Conservation (phyloP, 108 stramenopile genomes). For the Conticribra guillardii region DNA sequence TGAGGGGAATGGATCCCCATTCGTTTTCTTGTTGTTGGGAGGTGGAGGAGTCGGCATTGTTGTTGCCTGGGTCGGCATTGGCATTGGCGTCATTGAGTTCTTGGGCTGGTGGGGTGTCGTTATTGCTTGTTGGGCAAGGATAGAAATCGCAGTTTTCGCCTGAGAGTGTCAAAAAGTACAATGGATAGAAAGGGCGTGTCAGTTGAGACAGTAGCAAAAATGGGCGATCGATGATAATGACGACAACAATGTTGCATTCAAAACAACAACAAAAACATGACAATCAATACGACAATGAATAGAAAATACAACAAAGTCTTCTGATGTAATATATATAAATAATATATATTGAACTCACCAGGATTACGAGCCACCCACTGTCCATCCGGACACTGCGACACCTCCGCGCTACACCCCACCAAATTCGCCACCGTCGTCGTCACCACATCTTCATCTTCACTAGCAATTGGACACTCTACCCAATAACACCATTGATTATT, state of each 20-base stretch:
- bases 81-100: conserved; percentile 7
- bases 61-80: neutral
- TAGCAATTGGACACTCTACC: conserved; percentile 22
- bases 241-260: no score
- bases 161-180: conserved; percentile 11
- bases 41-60: neutral
- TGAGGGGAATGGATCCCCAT: conserved; percentile 31
- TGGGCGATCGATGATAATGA: no score
- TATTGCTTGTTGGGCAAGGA: conserved; percentile 29
- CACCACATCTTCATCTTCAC: neutral
- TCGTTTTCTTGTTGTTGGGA: no score
- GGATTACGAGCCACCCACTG: conserved; percentile 21
- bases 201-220: no score
- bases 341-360: no score
- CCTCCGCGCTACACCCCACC: conserved; percentile 40
- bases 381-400: conserved; percentile 33
- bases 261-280: no score
- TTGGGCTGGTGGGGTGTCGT: no score
- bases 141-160: conserved; percentile 50
- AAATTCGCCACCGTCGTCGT: conserved; percentile 17
- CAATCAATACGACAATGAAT: no score
- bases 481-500: conserved; percentile 33
- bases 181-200: neutral
- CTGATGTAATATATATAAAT: no score
- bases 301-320: no score